Evolutionary conservation across 2,329 filamentous ascomycete species (phyloP).

Genomic region (Verticillium longisporum): DNA sequence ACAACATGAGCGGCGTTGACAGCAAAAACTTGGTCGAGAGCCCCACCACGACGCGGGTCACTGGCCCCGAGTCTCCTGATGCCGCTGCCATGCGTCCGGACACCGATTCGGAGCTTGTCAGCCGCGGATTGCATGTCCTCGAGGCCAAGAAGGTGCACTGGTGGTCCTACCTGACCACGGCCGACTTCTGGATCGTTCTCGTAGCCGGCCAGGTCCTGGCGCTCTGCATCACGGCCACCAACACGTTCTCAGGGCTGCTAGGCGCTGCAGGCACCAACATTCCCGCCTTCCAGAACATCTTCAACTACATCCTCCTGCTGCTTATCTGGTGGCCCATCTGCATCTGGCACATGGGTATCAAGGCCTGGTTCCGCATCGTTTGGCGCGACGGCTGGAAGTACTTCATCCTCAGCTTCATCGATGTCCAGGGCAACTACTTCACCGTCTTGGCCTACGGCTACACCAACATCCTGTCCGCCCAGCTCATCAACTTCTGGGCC

Average conservation of each 20-base stretch:
- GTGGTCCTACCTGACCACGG: constrained; percentile 73
- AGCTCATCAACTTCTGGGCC: constrained; percentile 98
- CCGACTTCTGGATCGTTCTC: constrained; percentile 83
- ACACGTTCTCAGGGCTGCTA: constrained; percentile 81
- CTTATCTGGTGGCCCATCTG: constrained; percentile 76
- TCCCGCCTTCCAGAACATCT: constrained; percentile 90
- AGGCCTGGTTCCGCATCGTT: constrained; percentile 59
- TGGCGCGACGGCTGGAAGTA: constrained; percentile 83
- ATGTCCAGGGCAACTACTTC: constrained; percentile 97
- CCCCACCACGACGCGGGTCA: background rate
- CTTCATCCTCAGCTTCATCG: constrained; percentile 83
- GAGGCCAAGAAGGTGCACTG: constrained; percentile 48
- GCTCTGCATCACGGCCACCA: constrained; percentile 85
- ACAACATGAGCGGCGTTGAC: background rate
- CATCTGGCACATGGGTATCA: constrained; percentile 70
- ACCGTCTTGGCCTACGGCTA: constrained; percentile 89
- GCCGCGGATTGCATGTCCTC: constrained; percentile 46
- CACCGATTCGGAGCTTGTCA: constrained; percentile 30
- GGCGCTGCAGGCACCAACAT: constrained; percentile 63
- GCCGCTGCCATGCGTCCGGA: background rate
- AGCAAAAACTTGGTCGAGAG: background rate
- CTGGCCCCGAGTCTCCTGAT: background rate
- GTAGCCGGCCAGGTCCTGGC: constrained; percentile 76
- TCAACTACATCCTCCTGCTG: constrained; percentile 85
- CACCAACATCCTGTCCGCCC: constrained; percentile 86